These are phyloP conservation scores for Umbelopsis sp. DNA, from an alignment of 192 early-diverging fungal genomes.

Conservation along the genomic window DNA sequence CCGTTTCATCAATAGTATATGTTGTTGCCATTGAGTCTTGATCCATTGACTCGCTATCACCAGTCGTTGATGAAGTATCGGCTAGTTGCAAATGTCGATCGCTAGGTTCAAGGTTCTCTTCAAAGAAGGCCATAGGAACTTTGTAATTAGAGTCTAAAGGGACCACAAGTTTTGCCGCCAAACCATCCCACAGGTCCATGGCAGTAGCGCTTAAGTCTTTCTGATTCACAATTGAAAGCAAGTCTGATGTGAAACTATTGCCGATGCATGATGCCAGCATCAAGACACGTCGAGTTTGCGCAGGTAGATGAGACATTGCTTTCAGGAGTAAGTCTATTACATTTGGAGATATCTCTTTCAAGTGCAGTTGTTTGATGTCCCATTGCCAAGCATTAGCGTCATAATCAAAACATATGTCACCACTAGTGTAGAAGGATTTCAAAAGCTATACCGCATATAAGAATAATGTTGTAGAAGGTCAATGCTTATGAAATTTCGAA, in stretches of 20 bases:
- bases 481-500: neutral
- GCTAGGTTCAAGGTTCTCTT: neutral
- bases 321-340: constrained; percentile 35
- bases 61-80: neutral
- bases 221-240: constrained; percentile 24
- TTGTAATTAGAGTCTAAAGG: constrained; percentile 35
- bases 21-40: neutral
- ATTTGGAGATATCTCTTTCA: constrained; percentile 30
- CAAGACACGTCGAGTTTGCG: constrained; percentile 24
- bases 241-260: constrained; percentile 28
- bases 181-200: constrained; percentile 32
- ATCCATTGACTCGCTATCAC: neutral
- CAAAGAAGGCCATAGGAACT: constrained; percentile 29
- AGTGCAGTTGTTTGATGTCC: constrained; percentile 18
- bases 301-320: constrained; percentile 28
- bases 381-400: constrained; percentile 27
- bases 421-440: constrained; percentile 25
- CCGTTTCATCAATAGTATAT: neutral
- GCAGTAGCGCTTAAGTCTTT: constrained; percentile 23
- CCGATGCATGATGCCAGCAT: constrained; percentile 39
- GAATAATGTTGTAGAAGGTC: neutral
- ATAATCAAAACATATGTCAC: constrained; percentile 27
- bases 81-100: neutral
- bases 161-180: constrained; percentile 25
- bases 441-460: constrained; percentile 22